phyloP scores from a whole-genome alignment of 495 filamentous ascomycete species.

The Trichoderma erinaceum region DNA sequence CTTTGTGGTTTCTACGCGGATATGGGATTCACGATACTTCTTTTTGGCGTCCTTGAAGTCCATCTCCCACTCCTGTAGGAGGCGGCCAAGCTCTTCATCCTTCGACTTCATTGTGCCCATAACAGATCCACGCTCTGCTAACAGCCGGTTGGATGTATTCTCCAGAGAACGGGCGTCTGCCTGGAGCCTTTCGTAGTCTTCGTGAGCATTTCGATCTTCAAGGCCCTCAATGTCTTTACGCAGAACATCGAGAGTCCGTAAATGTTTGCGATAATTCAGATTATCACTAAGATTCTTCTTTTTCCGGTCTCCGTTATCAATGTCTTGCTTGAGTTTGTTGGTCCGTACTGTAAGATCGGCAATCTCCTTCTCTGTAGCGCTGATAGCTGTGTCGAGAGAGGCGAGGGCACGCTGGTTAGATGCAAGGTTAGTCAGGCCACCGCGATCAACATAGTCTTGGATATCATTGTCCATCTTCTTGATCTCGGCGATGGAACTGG shows the following conservation, averaged over 20 bases:
- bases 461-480: slow-evolving; percentile 70
- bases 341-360: slow-evolving; percentile 56
- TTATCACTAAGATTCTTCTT: slow-evolving; percentile 83
- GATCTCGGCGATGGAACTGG: slow-evolving; percentile 68
- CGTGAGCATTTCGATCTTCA: slow-evolving; percentile 71
- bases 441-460: slow-evolving; percentile 68
- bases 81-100: slow-evolving; percentile 64
- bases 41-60: slow-evolving; percentile 80
- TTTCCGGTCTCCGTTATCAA: slow-evolving; percentile 69
- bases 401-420: slow-evolving; percentile 64
- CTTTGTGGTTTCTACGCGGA: slow-evolving; percentile 88
- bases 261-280: slow-evolving; percentile 69
- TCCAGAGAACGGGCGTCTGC: slow-evolving; percentile 59
- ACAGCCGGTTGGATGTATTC: slow-evolving; percentile 52
- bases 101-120: slow-evolving; percentile 72
- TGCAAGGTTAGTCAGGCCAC: slow-evolving; percentile 65
- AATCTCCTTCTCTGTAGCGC: slow-evolving; percentile 60
- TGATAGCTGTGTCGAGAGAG: slow-evolving; percentile 57
- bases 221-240: slow-evolving; percentile 67
- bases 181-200: slow-evolving; percentile 69
- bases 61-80: slow-evolving; percentile 70
- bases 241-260: slow-evolving; percentile 59
- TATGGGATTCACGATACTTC: slow-evolving; percentile 80
- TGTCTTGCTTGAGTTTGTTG: slow-evolving; percentile 71
- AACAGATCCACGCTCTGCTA: slow-evolving; percentile 44